Evolutionary conservation across 129 eudicot species (phyloP).

Genomic region (Chrysanthemum makinoi): DNA sequence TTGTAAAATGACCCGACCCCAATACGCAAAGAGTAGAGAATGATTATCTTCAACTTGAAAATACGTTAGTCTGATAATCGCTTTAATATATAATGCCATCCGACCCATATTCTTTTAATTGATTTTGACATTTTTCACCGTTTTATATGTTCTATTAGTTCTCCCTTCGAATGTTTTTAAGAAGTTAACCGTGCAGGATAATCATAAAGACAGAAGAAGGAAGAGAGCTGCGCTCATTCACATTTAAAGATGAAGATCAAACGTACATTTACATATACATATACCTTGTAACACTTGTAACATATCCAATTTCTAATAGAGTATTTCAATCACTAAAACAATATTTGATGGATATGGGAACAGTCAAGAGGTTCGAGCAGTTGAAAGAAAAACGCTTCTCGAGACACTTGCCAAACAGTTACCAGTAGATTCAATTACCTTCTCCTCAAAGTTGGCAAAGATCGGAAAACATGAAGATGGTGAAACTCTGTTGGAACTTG

Average conservation of each 20-base stretch:
- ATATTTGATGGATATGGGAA: constrained; percentile 15
- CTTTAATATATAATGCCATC: no score
- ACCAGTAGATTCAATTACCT: constrained; percentile 50
- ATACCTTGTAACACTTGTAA: constrained; percentile 21
- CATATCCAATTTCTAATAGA: constrained; percentile 7
- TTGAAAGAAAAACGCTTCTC: constrained; percentile 72
- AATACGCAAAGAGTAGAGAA: no score
- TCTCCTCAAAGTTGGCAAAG: constrained; percentile 64
- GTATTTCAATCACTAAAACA: constrained; percentile 3
- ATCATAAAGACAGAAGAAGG: constrained; percentile 71
- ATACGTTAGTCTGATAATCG: no score
- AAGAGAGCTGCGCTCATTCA: constrained; percentile 73
- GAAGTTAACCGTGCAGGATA: constrained; percentile 69
- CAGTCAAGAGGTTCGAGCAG: constrained; percentile 98
- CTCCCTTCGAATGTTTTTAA: constrained; percentile 17
- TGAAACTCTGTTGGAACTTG: constrained; percentile 54
- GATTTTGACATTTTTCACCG: not conserved
- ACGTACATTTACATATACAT: constrained; percentile 27
- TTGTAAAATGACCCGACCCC: no score
- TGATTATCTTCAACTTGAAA: no score
- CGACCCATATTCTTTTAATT: not conserved
- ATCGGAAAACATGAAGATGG: constrained; percentile 43
- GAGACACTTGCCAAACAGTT: constrained; percentile 77
- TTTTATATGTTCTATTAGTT: not conserved
- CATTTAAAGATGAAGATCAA: constrained; percentile 75